These are phyloP conservation scores for Phytopythium aichiense DNA, from an alignment of 352 stramenopile species.

Conservation along the genomic window DNA sequence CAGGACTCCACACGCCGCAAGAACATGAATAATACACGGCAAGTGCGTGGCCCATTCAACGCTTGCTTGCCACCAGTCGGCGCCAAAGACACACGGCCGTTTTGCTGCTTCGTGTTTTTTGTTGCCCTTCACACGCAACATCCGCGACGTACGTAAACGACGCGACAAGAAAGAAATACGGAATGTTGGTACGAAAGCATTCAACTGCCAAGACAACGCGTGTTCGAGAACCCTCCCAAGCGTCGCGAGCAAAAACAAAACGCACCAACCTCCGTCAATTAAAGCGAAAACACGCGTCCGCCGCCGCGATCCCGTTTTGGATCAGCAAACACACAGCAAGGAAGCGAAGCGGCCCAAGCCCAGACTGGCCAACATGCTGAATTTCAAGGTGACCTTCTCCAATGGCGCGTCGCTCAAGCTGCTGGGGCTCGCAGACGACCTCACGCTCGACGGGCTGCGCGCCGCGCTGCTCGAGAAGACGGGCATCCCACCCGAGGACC, in stretches of 20 bases:
- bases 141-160: not conserved
- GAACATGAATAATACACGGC: no score
- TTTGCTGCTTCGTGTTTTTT: constrained; percentile 1
- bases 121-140: not conserved
- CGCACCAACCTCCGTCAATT: not conserved
- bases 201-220: not conserved
- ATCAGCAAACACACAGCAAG: no score
- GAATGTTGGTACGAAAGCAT: not conserved
- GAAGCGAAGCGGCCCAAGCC: no score
- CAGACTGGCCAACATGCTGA: constrained; percentile 12
- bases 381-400: constrained; percentile 77
- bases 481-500: constrained; percentile 52
- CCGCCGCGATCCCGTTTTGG: not conserved
- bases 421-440: constrained; percentile 49
- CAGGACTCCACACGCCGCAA: no score
- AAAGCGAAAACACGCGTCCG: not conserved
- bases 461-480: constrained; percentile 51
- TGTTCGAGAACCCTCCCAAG: not conserved
- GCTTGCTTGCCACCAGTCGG: not conserved
- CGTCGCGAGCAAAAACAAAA: not conserved
- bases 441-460: constrained; percentile 56
- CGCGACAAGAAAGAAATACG: not conserved
- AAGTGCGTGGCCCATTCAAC: not conserved
- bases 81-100: not conserved
- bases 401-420: constrained; percentile 73